A percentile compares a stretch with the other conserved stretches of the same genome.
Conservation (phyloP, 495 filamentous ascomycete species). For the Tuber indicum region DNA sequence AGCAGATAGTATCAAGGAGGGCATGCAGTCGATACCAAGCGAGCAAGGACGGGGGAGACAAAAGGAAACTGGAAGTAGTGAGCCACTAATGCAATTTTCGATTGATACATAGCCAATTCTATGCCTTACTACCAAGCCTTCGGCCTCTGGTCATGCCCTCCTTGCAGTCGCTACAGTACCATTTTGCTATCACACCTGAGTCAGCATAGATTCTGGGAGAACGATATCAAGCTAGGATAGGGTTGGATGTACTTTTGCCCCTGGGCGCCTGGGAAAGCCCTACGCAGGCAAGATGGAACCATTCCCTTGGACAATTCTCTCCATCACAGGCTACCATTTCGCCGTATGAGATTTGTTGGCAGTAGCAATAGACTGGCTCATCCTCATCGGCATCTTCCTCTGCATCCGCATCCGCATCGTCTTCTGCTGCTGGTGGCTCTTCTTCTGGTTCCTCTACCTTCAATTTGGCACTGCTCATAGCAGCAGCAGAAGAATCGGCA, state of each 20-base stretch:
- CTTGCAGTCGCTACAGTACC: slow-evolving; percentile 85
- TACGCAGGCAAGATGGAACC: slow-evolving; percentile 94
- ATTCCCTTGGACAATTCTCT: slow-evolving; percentile 77
- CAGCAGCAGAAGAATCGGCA: slow-evolving; percentile 32
- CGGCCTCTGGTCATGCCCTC: slow-evolving; percentile 54
- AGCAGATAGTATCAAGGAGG: not conserved
- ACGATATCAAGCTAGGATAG: not conserved
- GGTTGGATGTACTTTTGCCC: slow-evolving; percentile 62
- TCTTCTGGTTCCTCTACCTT: slow-evolving; percentile 31
- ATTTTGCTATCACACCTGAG: slow-evolving; percentile 58
- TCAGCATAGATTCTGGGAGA: slow-evolving; percentile 36
- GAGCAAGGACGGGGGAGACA: not conserved
- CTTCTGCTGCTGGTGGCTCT: slow-evolving; percentile 22
- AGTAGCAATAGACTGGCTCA: slow-evolving; percentile 88
- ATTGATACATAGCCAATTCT: slow-evolving; percentile 1
- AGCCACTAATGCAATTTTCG: not conserved
- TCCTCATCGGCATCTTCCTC: slow-evolving; percentile 68
- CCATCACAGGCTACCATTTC: slow-evolving; percentile 98
- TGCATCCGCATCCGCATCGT: slow-evolving; percentile 52
- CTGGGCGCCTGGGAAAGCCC: slow-evolving; percentile 79
- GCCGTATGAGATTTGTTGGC: slow-evolving; percentile 85
- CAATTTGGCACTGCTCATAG: slow-evolving; percentile 16
- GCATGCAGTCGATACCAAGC: not conserved
- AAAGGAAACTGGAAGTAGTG: not conserved
- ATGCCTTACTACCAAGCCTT: slow-evolving; percentile 41